Percentiles rank a stretch among this genome's conserved stretches.
These are phyloP conservation scores for Fusarium luffae DNA, from an alignment of 2,329 filamentous ascomycete genomes.

Conservation along the genomic window DNA sequence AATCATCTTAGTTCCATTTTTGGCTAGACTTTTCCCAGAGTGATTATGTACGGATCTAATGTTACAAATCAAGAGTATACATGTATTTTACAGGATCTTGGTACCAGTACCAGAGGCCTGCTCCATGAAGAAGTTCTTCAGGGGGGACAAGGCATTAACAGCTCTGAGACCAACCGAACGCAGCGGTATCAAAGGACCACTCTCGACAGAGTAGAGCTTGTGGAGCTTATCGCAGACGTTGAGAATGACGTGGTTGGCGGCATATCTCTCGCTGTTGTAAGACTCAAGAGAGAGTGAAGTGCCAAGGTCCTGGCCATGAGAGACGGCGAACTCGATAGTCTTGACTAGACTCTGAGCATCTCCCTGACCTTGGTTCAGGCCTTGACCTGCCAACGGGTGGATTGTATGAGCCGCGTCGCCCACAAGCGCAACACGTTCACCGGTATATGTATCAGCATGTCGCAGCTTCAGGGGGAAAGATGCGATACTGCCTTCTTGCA, in stretches of 20 bases:
- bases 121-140: constrained; percentile 90
- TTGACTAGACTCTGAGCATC: constrained; percentile 84
- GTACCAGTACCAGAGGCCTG: constrained; percentile 68
- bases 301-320: constrained; percentile 89
- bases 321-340: constrained; percentile 79
- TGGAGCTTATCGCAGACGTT: constrained; percentile 90
- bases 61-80: constrained; percentile 29
- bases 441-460: constrained; percentile 93
- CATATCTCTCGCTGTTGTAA: constrained; percentile 85
- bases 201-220: constrained; percentile 86
- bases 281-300: constrained; percentile 79
- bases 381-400: constrained; percentile 93
- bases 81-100: constrained; percentile 53
- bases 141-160: constrained; percentile 77
- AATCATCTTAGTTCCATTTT: constrained; percentile 38
- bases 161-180: constrained; percentile 80
- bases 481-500: constrained; percentile 84
- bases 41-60: constrained; percentile 31
- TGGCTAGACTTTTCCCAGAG: constrained; percentile 7
- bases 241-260: constrained; percentile 81
- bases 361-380: constrained; percentile 90
- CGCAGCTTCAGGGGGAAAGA: constrained; percentile 92
- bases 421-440: constrained; percentile 88
- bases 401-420: constrained; percentile 96
- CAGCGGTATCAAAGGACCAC: constrained; percentile 81